Evolutionary conservation across 371 early-diverging fungal genomes (phyloP), one percentile per base, ranked within the genome.

Genomic region (Parasitella parasitica): DNA sequence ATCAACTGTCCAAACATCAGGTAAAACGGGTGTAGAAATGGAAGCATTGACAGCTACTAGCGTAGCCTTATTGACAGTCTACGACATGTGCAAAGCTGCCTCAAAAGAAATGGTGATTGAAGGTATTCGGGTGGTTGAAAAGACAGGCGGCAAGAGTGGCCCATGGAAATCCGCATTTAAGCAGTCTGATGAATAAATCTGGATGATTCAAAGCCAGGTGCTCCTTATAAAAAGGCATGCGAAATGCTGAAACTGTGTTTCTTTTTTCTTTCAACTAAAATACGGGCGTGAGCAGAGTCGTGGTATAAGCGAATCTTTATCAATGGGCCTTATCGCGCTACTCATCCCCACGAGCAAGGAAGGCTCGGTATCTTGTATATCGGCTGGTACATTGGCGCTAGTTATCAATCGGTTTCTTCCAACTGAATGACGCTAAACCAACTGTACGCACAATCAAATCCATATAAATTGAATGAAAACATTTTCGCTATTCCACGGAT

Each of bases 11-110:
- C 83, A 85, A 36, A 93, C 93, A 61, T 75, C 80, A 30, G 96
- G 93, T 13, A 86, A 90, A 56, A 97, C 97, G 0, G 97, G 97
- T 15, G 95, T 95, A 0, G 96, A 97, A 61, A 95, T 95, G 93
- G 96, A 95, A 66, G 96, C 95, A 2, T 57, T 96, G 53, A 87
- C 89, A 15, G 94, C 94, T 0, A 94, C 89, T 1, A 89, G 90
- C 6, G 83, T 91, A 0, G 93, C 88, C 1, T 76, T 88, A 2
- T 75, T 90, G 54, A 92, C 94, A 2, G 86, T 94, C 0, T 92
- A 83, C 72, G 94, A 94, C 62, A 94, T 94, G 94, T 92, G 89
- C 61, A 89, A 89, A 54, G 84, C 83, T 11, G 75, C 81, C n/a
- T 69, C 73, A 22, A 76, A 81, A 37, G 67, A 76, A 3, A 84